Evolutionary conservation across 1,284 basidiomycete species (phyloP), one percentile per base, ranked within the genome.

Genomic region (Marasmius fiardii): DNA sequence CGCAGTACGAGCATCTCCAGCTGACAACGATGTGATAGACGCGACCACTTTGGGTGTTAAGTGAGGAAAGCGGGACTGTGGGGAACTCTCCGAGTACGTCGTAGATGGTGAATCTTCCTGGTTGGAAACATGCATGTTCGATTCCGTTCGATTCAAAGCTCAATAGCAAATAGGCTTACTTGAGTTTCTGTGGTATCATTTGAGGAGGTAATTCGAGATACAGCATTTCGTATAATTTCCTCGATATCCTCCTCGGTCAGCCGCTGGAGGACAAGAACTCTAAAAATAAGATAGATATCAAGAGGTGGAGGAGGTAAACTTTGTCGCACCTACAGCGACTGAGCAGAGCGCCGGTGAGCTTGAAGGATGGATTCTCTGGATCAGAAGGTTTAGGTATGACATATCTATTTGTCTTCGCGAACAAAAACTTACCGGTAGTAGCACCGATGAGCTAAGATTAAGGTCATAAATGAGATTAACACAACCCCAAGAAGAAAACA

Each of bases 321-420:
- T n/a, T n/a, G n/a, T n/a, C 28, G 10, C 60, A 87, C 89, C 91
- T 82, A 70, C 92, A 92, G 45, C 92, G 83, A 63, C 89, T 92
- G 37, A 94, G 72, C 35, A 95, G 74, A 3, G 92, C 90, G 34
- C 82, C 82, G 51, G 84, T 90, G 43, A 92, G 70, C 62, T 89
- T 92, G 74, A 95, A 96, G 1, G 90, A 93, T 0, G 93, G 93
- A 64, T 96, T 96, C 69, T 96, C 93, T 49, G 23, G n/a, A n/a
- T n/a, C n/a, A n/a, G n/a, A n/a, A n/a, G n/a, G n/a, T n/a, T n/a
- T n/a, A n/a, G n/a, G n/a, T n/a, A n/a, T n/a, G n/a, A n/a, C n/a
- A n/a, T n/a, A n/a, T n/a, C n/a, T n/a, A n/a, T n/a, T n/a, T n/a
- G n/a, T n/a, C n/a, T n/a, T n/a, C n/a, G n/a, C 1, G 47, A 18